A percentile compares a stretch with the other conserved stretches of the same genome.
phyloP scores from a whole-genome alignment of 2,329 filamentous ascomycete genomes.

The Dryadomyces quercus-mongolicae region DNA sequence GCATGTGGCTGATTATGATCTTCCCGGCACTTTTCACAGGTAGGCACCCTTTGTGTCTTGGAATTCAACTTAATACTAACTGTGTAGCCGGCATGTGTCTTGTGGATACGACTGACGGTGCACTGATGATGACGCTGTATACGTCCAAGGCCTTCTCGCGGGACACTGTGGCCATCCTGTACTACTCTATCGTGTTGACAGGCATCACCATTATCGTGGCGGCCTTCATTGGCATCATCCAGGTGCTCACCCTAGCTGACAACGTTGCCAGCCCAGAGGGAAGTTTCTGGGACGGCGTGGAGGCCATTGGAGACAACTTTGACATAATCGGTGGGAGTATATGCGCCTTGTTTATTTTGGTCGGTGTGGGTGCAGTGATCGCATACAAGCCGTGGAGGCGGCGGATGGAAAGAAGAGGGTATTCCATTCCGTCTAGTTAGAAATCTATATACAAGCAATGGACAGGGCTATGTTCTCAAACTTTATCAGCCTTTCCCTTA shows the following conservation, averaged over 20 bases:
- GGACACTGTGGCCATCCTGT: slow-evolving; percentile 80
- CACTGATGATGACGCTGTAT: slow-evolving; percentile 90
- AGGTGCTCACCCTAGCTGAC: slow-evolving; percentile 66
- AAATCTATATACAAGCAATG: no score
- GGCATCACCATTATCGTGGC: slow-evolving; percentile 74
- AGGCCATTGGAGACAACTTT: slow-evolving; percentile 64
- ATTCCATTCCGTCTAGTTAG: no score
- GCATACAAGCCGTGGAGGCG: slow-evolving; percentile 70
- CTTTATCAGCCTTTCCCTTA: background rate
- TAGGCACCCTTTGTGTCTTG: slow-evolving; percentile 21
- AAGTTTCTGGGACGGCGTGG: slow-evolving; percentile 83
- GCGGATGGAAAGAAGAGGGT: slow-evolving; percentile 22
- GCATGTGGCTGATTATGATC: slow-evolving; percentile 86
- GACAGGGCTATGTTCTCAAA: no score
- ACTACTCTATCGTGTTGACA: slow-evolving; percentile 85
- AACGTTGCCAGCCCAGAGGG: slow-evolving; percentile 65
- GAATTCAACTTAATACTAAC: background rate
- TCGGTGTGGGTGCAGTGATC: slow-evolving; percentile 61
- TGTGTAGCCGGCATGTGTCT: slow-evolving; percentile 77
- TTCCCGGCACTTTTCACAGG: slow-evolving; percentile 84
- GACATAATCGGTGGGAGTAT: slow-evolving; percentile 80
- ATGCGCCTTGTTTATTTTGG: slow-evolving; percentile 70
- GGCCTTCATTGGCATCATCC: slow-evolving; percentile 73
- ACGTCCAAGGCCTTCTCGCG: slow-evolving; percentile 66
- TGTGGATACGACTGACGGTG: slow-evolving; percentile 83